Base-by-base conservation (phyloP, 441 rosid genomes). In the Aleurites moluccanus region DNA sequence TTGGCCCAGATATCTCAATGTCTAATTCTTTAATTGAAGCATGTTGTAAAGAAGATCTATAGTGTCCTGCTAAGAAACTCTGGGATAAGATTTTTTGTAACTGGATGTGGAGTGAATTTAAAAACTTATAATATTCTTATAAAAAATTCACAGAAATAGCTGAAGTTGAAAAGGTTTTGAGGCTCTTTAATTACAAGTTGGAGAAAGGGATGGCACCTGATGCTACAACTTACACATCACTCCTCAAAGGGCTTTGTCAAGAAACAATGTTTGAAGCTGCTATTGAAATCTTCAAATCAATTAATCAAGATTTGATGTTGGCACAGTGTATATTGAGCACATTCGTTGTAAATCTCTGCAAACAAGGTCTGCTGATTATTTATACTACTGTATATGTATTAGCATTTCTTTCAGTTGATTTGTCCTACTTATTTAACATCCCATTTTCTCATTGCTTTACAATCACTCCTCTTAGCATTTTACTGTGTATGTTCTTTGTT, bases 31-130 rank as follows among this genome's bases (percentile, higher is more conserved):
- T 94, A 50, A 85, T 94, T 73, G 98, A 91, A 84, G 92, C 94
- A 45, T 90, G 97, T 71, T 92, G 98, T 76, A 83, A 83, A 78
- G 92, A 88, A 60, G 96, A 90, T 80, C 84, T 91, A 64, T 78
- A 90, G 65, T 96, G 96, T 75, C 98, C 98, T 20, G 99, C 99
- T 21, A 94, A 90, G 84, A 91, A 79, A 79, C 83, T 94, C 75
- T 94, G 99, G 99, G 98, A 91, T 80, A 96, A 94, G 86, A 92
- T n/a, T 92, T 97, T 92, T 92, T 80, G 85, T 87, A 25, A 83
- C 74, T 69, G 96, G 97, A 35, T 94, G 94, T 76, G 70, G 81
- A 35, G 92, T 89, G 83, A 88, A 91, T 75, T 75, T 84, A 73
- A 85, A 80, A 73, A 90, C 93, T 3, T 92, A 94, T 55, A 86